These are phyloP conservation scores for Phanerodontia chrysosporium DNA, from an alignment of 768 basidiomycete genomes.

Conservation along the genomic window DNA sequence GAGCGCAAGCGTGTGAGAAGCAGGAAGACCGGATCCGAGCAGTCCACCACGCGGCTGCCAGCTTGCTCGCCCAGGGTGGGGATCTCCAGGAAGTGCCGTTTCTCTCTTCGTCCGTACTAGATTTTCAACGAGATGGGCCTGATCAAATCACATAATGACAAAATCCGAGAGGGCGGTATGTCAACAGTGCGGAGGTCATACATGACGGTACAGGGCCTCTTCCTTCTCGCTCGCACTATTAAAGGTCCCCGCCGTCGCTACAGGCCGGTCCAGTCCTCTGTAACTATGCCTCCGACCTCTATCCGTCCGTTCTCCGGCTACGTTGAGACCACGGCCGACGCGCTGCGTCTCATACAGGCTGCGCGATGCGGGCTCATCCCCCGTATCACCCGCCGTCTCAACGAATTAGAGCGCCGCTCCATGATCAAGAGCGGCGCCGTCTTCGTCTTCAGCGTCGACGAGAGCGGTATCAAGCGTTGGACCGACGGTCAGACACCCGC, in stretches of 20 bases:
- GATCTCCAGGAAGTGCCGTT: slow-evolving; percentile 7
- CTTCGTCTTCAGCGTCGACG: slow-evolving; percentile 86
- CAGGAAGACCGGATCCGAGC: background rate
- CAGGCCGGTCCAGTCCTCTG: background rate
- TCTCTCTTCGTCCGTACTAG: slow-evolving; percentile 3
- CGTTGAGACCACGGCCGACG: slow-evolving; percentile 78
- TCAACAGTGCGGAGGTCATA: background rate
- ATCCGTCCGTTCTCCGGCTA: slow-evolving; percentile 69
- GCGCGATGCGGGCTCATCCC: slow-evolving; percentile 76
- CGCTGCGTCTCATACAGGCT: slow-evolving; percentile 79
- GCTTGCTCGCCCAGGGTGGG: background rate
- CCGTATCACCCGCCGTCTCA: slow-evolving; percentile 77
- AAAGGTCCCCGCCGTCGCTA: background rate
- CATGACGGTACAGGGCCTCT: background rate
- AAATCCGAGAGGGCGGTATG: slow-evolving; percentile 9
- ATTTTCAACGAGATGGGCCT: slow-evolving; percentile 7
- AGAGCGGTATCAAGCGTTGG: slow-evolving; percentile 86
- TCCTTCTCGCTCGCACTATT: background rate
- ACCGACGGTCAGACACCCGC: slow-evolving; percentile 47
- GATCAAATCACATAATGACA: slow-evolving; percentile 12
- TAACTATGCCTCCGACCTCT: slow-evolving; percentile 13
- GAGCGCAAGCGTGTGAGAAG: slow-evolving; percentile 16
- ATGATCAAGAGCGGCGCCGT: slow-evolving; percentile 60
- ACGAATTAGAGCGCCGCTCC: slow-evolving; percentile 67
- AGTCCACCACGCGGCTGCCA: background rate